Percentiles rank a stretch among this genome's conserved stretches.
phyloP scores from a whole-genome alignment of 2,329 filamentous ascomycete species.

The Penicillium decumbens region DNA sequence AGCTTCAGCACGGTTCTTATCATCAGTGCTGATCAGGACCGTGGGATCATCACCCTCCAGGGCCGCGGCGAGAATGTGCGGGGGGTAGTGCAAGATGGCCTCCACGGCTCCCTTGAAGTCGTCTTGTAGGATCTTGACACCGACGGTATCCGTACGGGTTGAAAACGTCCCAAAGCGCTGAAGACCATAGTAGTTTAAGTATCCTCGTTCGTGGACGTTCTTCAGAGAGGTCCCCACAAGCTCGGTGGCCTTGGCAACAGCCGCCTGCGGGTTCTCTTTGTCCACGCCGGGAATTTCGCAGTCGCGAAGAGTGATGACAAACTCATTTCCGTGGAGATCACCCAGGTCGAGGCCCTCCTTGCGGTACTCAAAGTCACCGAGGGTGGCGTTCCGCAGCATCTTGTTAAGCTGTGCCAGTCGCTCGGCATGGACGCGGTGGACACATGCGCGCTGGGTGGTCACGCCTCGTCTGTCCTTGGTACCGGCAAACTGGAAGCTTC shows the following conservation, averaged over 20 bases:
- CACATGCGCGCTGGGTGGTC: constrained; percentile 76
- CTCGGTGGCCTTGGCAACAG: constrained; percentile 40
- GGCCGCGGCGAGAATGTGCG: constrained; percentile 56
- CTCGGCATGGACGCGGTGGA: constrained; percentile 56
- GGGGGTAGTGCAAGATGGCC: constrained; percentile 68
- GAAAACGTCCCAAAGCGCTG: constrained; percentile 90
- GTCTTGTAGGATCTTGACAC: constrained; percentile 74
- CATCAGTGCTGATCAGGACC: constrained; percentile 63
- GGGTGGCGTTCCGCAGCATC: constrained; percentile 54
- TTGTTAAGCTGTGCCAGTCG: constrained; percentile 62
- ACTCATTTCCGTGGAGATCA: constrained; percentile 83
- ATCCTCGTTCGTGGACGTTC: constrained; percentile 68
- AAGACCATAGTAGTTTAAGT: constrained; percentile 97
- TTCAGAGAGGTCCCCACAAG: constrained; percentile 56
- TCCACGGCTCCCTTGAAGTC: constrained; percentile 78
- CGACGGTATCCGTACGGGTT: constrained; percentile 79
- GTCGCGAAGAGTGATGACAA: constrained; percentile 84
- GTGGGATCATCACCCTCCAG: constrained; percentile 43
- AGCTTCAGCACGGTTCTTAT: constrained; percentile 71
- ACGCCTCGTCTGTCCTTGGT: constrained; percentile 88
- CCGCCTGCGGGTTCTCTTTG: constrained; percentile 44
- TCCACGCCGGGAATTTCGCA: constrained; percentile 58
- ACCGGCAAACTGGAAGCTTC: constrained; percentile 74
- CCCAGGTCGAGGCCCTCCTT: constrained; percentile 71
- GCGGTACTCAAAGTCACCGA: constrained; percentile 79